These are phyloP conservation scores for Thelonectria blattea DNA, from an alignment of 2,329 filamentous ascomycete genomes.

Conservation along the genomic window DNA sequence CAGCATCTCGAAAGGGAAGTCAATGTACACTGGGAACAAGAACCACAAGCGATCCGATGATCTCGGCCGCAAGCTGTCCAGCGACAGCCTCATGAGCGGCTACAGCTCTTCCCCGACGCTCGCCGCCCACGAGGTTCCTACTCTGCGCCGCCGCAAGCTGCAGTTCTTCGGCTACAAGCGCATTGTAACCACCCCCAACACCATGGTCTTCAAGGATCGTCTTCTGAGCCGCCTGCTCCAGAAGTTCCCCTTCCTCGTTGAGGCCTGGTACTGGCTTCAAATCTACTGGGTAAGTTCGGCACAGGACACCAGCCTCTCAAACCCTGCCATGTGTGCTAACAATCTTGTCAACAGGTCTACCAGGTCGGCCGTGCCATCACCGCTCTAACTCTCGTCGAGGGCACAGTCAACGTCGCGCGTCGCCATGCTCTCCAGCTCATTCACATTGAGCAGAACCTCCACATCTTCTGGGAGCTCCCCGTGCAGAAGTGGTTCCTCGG, in stretches of 20 bases:
- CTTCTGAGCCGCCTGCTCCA: conserved; percentile 58
- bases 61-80: conserved; percentile 32
- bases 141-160: conserved; percentile 43
- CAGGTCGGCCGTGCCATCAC: conserved; percentile 76
- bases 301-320: not conserved
- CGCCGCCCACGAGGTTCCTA: conserved; percentile 37
- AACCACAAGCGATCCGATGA: conserved; percentile 42
- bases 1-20: conserved; percentile 35
- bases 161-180: conserved; percentile 42
- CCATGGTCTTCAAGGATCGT: conserved; percentile 42
- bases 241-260: conserved; percentile 74
- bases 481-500: conserved; percentile 62
- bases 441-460: conserved; percentile 66
- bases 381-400: conserved; percentile 70
- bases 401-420: conserved; percentile 71
- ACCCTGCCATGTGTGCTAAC: conserved; percentile 1
- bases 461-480: conserved; percentile 68
- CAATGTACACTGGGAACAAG: conserved; percentile 23
- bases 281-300: conserved; percentile 71
- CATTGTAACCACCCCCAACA: conserved; percentile 43
- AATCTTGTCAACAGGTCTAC: conserved; percentile 62
- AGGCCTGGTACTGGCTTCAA: conserved; percentile 79
- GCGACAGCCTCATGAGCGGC: conserved; percentile 35
- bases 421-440: conserved; percentile 72
- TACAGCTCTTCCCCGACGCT: conserved; percentile 39